Evolutionary conservation across 352 stramenopile genomes (phyloP), one percentile per base, ranked within the genome.

Genomic region (Phytophthora palmivora): DNA sequence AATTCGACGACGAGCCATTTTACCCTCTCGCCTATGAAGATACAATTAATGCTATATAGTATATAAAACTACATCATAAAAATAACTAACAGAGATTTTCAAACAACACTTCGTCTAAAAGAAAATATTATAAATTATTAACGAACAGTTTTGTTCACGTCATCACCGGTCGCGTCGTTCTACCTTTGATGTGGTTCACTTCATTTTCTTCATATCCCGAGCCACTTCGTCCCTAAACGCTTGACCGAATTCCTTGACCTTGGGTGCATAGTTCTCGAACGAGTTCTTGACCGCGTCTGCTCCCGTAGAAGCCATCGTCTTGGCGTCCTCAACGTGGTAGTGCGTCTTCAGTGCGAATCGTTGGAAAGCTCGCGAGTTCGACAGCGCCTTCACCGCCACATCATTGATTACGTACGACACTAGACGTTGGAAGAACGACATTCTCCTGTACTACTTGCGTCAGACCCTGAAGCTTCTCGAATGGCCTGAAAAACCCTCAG

Each of bases 341-440:
- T 95, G 86, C 39, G 86, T 95, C 74, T 91, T 91, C 47, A 95
- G 70, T 26, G 86, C 86, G 68, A 95, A 93, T 14, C 82, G 82
- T 73, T 95, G 86, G 71, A 95, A 95, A 33, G 84, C 58, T 58
- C 82, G 82, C 60, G 80, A 92, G 77, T 93, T 92, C 21, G 80
- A 72, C 30, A 95, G 76, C 44, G 86, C 70, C 80, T 95, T 95
- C 19, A 95, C 84, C 15, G 86, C 86, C 49, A 92, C 82, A 67
- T 95, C 86, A 69, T 95, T 95, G 48, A 95, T 71, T 39, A 95
- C 79, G 67, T 92, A 89, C 10, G 76, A 88, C 53, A 93, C 70
- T 30, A 92, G 68, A 39, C 86, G 86, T 73, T 92, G 84, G 68
- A 95, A 84, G 71, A 95, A 92, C 28, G 84, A 92, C 84, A 89